phyloP scores from a whole-genome alignment of 176 grass and related monocot species.

The Oryza glumipatula region DNA sequence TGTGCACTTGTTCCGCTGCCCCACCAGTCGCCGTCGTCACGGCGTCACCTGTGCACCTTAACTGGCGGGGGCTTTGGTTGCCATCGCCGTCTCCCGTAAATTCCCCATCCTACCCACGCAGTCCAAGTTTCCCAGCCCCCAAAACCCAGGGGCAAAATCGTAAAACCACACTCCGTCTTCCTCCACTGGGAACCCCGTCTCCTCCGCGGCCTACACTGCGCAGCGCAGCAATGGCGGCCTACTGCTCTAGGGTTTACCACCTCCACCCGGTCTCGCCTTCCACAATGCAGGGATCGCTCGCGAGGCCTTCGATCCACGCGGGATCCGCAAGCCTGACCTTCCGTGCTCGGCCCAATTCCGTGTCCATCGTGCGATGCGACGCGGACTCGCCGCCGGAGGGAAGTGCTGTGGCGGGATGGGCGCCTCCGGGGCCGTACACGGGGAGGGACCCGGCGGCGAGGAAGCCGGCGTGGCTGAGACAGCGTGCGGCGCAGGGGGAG shows the following conservation, averaged over 20 bases:
- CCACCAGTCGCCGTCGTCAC: no score
- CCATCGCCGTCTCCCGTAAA: background rate
- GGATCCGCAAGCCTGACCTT: background rate
- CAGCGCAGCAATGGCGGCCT: conserved; percentile 17
- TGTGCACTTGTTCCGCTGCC: no score
- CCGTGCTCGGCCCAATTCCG: background rate
- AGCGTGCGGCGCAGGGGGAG: conserved; percentile 78
- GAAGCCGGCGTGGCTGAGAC: conserved; percentile 90
- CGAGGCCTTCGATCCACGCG: conserved; percentile 1
- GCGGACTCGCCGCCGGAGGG: conserved; percentile 23
- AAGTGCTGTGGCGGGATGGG: background rate
- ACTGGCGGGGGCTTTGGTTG: background rate
- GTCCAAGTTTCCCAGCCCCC: no score
- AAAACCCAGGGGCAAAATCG: conserved; percentile 18
- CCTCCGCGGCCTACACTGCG: background rate
- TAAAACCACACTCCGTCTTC: background rate
- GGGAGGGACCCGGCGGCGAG: conserved; percentile 64
- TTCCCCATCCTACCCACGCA: background rate
- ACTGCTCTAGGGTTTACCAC: conserved; percentile 18
- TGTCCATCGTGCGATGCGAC: conserved; percentile 40
- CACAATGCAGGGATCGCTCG: conserved; percentile 47
- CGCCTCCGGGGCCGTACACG: conserved; percentile 57
- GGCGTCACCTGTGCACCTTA: background rate
- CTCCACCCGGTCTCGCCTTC: background rate
- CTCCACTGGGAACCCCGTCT: conserved; percentile 14